Conservation (phyloP, 805 yeast species). For the Torulaspora indica region DNA sequence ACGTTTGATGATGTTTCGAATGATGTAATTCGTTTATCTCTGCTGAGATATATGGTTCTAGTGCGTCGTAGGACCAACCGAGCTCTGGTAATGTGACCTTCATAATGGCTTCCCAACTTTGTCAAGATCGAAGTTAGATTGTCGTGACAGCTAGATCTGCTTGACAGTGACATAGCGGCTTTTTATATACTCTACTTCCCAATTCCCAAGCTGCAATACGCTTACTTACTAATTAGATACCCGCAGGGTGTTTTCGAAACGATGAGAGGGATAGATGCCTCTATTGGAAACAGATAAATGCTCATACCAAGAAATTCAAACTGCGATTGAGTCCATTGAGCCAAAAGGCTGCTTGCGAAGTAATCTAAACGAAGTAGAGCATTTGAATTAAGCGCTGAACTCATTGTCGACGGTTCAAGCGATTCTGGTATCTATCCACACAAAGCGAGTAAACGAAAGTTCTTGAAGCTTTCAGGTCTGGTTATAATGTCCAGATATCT, state of each 20-base stretch:
- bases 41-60: conserved; percentile 83
- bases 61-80: conserved; percentile 75
- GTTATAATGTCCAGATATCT: too few relatives aligned
- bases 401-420: too few relatives aligned
- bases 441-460: too few relatives aligned
- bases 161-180: not conserved
- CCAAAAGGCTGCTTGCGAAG: too few relatives aligned
- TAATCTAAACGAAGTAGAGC: too few relatives aligned
- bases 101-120: not conserved
- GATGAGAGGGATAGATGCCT: not conserved
- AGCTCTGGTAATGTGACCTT: conserved; percentile 74
- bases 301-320: not conserved
- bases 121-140: not conserved
- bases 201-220: not conserved
- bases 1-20: conserved; percentile 88
- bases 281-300: not conserved
- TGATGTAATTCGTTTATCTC: conserved; percentile 83
- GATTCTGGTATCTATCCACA: too few relatives aligned
- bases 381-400: too few relatives aligned
- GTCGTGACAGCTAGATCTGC: too few relatives aligned
- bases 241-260: not conserved
- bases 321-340: too few relatives aligned
- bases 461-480: too few relatives aligned
- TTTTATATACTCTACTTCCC: not conserved
- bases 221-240: not conserved